Conservation (phyloP, 805 yeast species). For the Myxozyma sirexii region DNA sequence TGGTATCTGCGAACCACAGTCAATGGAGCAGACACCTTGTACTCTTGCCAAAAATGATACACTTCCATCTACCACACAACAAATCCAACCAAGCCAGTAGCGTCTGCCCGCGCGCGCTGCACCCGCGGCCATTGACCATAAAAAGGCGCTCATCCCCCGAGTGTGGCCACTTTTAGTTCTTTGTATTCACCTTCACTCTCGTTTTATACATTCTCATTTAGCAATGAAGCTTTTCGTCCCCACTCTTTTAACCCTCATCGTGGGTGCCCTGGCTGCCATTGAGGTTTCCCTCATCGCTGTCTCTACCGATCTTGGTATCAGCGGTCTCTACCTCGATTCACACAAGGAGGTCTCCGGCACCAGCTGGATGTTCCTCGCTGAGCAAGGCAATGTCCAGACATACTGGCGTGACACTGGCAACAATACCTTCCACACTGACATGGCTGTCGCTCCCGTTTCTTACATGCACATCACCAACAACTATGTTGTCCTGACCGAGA, state of each 20-base stretch:
- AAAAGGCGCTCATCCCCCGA: neutral
- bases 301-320: neutral
- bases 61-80: neutral
- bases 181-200: conserved; percentile 1
- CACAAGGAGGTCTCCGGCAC: conserved; percentile 1
- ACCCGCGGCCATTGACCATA: neutral
- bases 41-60: neutral
- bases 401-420: neutral
- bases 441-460: neutral
- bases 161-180: neutral
- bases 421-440: neutral
- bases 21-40: too few relatives aligned
- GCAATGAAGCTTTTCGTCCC: neutral
- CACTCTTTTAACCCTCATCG: neutral
- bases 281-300: neutral
- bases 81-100: neutral
- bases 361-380: neutral
- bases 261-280: neutral
- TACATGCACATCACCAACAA: neutral
- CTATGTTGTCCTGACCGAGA: neutral
- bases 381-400: neutral
- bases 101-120: neutral
- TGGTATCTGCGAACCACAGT: too few relatives aligned
- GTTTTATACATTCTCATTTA: neutral
- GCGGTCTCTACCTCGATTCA: neutral